phyloP scores from a whole-genome alignment of 768 basidiomycete species.

The Pleurotus platypus region DNA sequence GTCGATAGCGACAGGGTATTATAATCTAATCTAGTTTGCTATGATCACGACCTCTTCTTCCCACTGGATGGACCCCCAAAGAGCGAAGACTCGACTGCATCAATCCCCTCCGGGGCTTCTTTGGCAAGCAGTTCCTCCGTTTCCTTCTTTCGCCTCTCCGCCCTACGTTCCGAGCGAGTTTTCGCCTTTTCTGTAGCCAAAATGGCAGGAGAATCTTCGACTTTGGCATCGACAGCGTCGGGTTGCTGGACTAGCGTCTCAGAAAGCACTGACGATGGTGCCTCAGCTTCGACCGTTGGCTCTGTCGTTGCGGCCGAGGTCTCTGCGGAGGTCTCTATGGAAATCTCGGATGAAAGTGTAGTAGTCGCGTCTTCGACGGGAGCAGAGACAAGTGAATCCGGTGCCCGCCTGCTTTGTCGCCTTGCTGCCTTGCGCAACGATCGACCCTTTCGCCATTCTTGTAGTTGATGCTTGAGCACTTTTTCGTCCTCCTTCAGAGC shows the following conservation, averaged over 20 bases:
- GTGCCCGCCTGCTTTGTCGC: neutral
- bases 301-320: neutral
- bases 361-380: neutral
- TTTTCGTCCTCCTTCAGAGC: conserved; percentile 18
- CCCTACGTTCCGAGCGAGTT: neutral
- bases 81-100: conserved; percentile 2
- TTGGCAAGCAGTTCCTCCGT: conserved; percentile 14
- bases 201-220: neutral
- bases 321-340: neutral
- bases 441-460: conserved; percentile 19
- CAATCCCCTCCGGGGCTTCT: conserved; percentile 10
- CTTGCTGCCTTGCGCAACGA: conserved; percentile 1
- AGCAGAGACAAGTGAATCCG: neutral
- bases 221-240: no score
- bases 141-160: neutral
- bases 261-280: neutral
- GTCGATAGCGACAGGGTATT: neutral
- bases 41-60: neutral
- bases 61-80: neutral
- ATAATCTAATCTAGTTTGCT: neutral
- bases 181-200: neutral
- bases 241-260: neutral
- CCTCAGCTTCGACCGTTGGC: neutral
- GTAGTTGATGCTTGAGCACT: conserved; percentile 22
- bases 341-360: neutral